phyloP scores from a whole-genome alignment of 2,329 filamentous ascomycete species.

The Thelonectria blattea region DNA sequence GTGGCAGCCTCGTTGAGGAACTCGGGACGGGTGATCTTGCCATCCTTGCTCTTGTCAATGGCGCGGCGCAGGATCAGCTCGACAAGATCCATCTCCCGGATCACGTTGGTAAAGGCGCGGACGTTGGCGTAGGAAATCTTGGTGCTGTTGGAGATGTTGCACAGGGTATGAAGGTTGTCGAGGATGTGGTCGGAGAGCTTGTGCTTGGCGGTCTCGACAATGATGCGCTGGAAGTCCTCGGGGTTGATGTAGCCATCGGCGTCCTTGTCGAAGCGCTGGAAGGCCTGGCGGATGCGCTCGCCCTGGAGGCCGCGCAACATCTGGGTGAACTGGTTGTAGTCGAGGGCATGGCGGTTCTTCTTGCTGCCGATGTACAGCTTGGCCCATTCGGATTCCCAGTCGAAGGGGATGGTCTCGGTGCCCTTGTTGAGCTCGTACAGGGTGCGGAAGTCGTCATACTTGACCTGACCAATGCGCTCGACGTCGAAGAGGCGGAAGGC shows the following conservation, averaged over 20 bases:
- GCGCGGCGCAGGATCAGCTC: slow-evolving; percentile 92
- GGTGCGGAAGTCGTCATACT: slow-evolving; percentile 85
- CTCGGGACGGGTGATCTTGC: slow-evolving; percentile 91
- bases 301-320: slow-evolving; percentile 97
- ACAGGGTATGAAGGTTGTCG: slow-evolving; percentile 87
- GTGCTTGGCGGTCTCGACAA: slow-evolving; percentile 88
- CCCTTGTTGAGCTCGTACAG: slow-evolving; percentile 90
- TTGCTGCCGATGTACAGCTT: slow-evolving; percentile 90
- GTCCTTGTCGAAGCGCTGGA: slow-evolving; percentile 88
- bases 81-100: slow-evolving; percentile 96
- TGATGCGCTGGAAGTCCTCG: slow-evolving; percentile 95
- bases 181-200: slow-evolving; percentile 97
- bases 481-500: slow-evolving; percentile 96
- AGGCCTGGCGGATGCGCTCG: slow-evolving; percentile 94
- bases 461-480: slow-evolving; percentile 81
- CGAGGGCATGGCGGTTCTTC: slow-evolving; percentile 87
- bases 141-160: slow-evolving; percentile 89
- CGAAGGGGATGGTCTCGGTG: slow-evolving; percentile 84
- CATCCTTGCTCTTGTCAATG: slow-evolving; percentile 80
- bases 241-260: slow-evolving; percentile 95
- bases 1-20: slow-evolving; percentile 93
- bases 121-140: slow-evolving; percentile 99
- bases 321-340: slow-evolving; percentile 96
- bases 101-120: slow-evolving; percentile 96
- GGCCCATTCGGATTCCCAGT: slow-evolving; percentile 98